Conservation (phyloP, 805 yeast genomes). For the Metschnikowia anglica region DNA sequence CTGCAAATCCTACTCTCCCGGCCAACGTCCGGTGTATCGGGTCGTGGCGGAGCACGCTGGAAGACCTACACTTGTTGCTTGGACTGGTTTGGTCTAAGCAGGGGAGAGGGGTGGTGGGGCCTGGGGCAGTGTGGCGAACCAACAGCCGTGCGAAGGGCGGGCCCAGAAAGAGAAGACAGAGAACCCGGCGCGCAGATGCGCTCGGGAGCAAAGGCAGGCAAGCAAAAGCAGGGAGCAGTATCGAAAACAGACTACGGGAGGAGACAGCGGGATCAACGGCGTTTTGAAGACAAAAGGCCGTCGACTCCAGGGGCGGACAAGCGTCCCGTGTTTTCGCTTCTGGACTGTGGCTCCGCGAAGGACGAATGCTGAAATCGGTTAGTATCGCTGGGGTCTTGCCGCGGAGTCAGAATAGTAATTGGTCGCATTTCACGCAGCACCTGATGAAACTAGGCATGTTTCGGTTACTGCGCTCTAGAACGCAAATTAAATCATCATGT, state of each 20-base stretch:
- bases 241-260: not conserved
- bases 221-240: not conserved
- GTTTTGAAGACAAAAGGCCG: not conserved
- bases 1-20: too few relatives aligned
- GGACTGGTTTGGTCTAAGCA: too few relatives aligned
- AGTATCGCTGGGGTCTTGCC: constrained; percentile 5
- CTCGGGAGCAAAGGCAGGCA: not conserved
- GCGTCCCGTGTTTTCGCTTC: not conserved
- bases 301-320: not conserved
- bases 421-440: constrained; percentile 43
- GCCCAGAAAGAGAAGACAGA: too few relatives aligned
- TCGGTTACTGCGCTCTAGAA: constrained; percentile 41
- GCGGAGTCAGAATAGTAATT: constrained; percentile 25
- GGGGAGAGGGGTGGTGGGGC: too few relatives aligned
- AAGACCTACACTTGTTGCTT: too few relatives aligned
- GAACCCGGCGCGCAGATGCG: too few relatives aligned
- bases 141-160: too few relatives aligned
- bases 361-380: too few relatives aligned
- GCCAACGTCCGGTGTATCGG: too few relatives aligned
- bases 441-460: constrained; percentile 48
- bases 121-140: too few relatives aligned
- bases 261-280: not conserved
- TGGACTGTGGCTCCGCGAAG: too few relatives aligned
- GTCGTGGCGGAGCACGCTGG: too few relatives aligned
- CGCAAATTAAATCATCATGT: constrained; percentile 50